phyloP scores from a whole-genome alignment of 1,284 basidiomycete genomes.

The Rhodotorula sp. region DNA sequence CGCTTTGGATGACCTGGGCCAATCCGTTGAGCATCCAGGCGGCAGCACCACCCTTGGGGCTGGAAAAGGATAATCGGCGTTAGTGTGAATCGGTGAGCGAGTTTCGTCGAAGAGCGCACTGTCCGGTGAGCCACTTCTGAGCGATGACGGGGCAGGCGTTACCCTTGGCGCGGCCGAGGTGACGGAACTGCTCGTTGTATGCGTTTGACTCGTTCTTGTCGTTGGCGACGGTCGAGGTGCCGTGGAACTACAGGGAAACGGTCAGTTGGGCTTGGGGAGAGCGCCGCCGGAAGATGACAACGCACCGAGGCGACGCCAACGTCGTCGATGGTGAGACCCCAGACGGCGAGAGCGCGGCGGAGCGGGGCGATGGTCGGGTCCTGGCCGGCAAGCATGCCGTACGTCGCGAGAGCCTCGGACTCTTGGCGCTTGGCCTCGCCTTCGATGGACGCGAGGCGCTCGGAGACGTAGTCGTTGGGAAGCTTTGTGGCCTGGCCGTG shows the following conservation, averaged over 20 bases:
- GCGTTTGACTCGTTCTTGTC: conserved; percentile 98
- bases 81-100: neutral
- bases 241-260: conserved; percentile 71
- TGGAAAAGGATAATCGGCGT: neutral
- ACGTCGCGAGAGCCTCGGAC: conserved; percentile 80
- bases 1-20: conserved; percentile 78
- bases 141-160: conserved; percentile 96
- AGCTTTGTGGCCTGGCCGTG: conserved; percentile 50
- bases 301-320: conserved; percentile 57
- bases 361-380: conserved; percentile 85
- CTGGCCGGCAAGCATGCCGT: conserved; percentile 80
- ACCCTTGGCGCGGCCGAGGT: conserved; percentile 80
- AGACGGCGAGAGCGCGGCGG: conserved; percentile 90
- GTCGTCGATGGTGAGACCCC: conserved; percentile 90
- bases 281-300: conserved; percentile 16
- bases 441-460: conserved; percentile 78
- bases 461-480: conserved; percentile 57
- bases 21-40: conserved; percentile 95
- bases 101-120: neutral
- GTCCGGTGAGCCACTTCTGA: conserved; percentile 86
- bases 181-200: conserved; percentile 90
- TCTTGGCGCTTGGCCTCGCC: conserved; percentile 85
- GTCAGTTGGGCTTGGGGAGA: neutral
- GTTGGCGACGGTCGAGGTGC: conserved; percentile 94
- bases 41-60: conserved; percentile 90